phyloP scores from a whole-genome alignment of 345 rosid genomes.

The Litchi chinensis region DNA sequence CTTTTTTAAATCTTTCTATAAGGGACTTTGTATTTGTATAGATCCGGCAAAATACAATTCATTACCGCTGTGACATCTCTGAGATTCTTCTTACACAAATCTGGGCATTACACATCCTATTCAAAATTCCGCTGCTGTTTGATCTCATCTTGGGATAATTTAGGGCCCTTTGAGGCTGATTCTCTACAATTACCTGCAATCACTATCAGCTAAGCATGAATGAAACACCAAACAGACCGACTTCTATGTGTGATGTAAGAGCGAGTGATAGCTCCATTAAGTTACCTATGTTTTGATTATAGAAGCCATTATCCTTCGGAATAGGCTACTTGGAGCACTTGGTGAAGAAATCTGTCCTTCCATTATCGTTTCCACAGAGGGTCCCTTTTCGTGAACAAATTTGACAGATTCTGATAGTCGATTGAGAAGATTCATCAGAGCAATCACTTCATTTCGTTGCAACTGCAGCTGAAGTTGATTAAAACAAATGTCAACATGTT shows the following conservation, averaged over 20 bases:
- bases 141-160: background rate
- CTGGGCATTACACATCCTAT: background rate
- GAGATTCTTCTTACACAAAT: background rate
- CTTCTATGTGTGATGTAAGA: background rate
- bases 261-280: background rate
- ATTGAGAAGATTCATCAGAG: constrained; percentile 71
- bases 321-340: constrained; percentile 26
- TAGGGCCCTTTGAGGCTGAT: background rate
- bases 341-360: constrained; percentile 27
- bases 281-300: constrained; percentile 31
- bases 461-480: constrained; percentile 52
- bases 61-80: background rate
- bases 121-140: background rate
- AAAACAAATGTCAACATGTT: background rate
- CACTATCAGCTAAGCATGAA: background rate
- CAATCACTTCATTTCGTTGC: constrained; percentile 82
- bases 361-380: constrained; percentile 37
- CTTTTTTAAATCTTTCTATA: too few relatives aligned
- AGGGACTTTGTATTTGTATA: too few relatives aligned
- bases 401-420: constrained; percentile 73
- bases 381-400: constrained; percentile 60
- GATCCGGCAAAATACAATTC: background rate
- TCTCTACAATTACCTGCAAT: background rate
- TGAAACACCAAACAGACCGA: background rate
- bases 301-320: constrained; percentile 39